Percentiles rank a stretch among this genome's conserved stretches.
Conservation (phyloP, 2,329 filamentous ascomycete species). For the Trichophyton simii region DNA sequence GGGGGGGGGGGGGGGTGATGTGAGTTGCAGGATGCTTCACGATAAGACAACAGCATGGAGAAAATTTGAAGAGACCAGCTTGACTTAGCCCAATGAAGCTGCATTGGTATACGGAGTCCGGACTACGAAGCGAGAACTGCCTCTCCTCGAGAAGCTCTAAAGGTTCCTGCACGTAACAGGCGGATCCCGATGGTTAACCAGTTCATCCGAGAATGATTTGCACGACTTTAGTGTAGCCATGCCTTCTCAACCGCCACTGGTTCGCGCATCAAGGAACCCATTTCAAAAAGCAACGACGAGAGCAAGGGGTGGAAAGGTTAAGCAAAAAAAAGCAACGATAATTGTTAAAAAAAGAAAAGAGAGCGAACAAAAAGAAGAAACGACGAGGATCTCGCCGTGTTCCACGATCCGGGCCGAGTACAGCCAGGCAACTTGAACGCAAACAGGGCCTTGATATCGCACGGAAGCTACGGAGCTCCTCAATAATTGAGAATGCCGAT, state of each 20-base stretch:
- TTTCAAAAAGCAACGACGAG: background rate
- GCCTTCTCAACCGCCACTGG: background rate
- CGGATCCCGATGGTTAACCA: background rate
- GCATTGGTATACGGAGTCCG: background rate
- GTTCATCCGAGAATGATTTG: conserved; percentile 1
- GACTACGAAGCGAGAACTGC: background rate
- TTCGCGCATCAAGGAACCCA: background rate
- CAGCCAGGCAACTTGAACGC: background rate
- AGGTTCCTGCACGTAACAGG: background rate
- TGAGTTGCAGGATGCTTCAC: background rate
- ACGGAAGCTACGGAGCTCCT: background rate
- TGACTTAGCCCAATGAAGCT: background rate
- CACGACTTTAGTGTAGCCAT: background rate
- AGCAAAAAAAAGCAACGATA: background rate
- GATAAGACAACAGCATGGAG: background rate
- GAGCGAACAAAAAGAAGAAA: background rate
- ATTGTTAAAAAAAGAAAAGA: background rate
- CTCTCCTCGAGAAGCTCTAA: background rate
- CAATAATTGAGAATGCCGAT: background rate
- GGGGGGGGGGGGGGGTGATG: background rate
- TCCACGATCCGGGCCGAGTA: conserved; percentile 1
- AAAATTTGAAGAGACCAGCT: background rate
- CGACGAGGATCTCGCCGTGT: conserved; percentile 1
- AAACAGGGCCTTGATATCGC: background rate
- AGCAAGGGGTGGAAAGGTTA: background rate